Conservation (phyloP, 106 monocot genomes). For the Acanthochlamys bracteata region DNA sequence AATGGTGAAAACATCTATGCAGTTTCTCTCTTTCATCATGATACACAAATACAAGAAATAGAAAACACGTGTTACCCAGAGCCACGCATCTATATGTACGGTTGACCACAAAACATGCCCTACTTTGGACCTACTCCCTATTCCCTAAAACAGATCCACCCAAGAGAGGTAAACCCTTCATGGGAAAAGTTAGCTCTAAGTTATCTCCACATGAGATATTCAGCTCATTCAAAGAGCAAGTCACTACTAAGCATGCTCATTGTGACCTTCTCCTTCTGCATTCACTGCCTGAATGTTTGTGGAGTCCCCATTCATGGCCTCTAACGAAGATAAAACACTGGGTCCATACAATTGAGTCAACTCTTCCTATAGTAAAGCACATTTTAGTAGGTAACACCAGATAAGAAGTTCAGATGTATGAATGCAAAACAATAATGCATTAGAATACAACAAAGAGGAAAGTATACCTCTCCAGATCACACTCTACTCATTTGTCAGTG, state of each 20-base stretch:
- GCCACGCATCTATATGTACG: no score
- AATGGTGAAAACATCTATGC: no score
- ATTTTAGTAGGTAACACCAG: neutral
- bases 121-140: no score
- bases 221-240: neutral
- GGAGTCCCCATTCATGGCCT: slow-evolving; percentile 6
- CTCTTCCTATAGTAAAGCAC: slow-evolving; percentile 20
- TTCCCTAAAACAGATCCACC: no score
- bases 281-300: neutral
- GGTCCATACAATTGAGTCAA: slow-evolving; percentile 14
- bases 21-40: no score
- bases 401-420: neutral
- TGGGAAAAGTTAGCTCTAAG: no score
- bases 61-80: no score
- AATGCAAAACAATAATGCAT: neutral
- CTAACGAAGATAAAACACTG: slow-evolving; percentile 11
- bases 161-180: no score
- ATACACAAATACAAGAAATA: no score
- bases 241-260: neutral
- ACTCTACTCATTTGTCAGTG: neutral
- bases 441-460: neutral
- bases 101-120: no score
- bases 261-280: neutral
- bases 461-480: neutral
- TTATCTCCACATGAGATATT: no score